Evolutionary conservation across 768 basidiomycete genomes (phyloP).

Genomic region (Rhodosporidiobolus sp.): DNA sequence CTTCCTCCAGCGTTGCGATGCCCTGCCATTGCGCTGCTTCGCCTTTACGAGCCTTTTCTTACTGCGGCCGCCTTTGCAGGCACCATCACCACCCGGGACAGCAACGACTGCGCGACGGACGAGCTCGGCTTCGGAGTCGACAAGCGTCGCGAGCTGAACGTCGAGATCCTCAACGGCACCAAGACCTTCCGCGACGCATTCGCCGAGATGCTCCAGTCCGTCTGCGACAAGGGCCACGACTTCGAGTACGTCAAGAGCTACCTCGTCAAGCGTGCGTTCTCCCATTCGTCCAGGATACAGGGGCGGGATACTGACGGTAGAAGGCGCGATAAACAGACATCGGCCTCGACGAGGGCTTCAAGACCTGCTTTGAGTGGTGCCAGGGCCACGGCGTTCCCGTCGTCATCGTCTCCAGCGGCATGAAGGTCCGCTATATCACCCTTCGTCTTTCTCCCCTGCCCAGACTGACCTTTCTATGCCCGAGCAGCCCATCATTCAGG

Average conservation of each 20-base stretch:
- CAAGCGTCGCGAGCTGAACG: slow-evolving; percentile 68
- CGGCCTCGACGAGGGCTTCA: slow-evolving; percentile 81
- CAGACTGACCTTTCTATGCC: slow-evolving; percentile 50
- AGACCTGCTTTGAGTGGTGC: slow-evolving; percentile 80
- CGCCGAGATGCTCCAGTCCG: slow-evolving; percentile 76
- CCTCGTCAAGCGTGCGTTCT: slow-evolving; percentile 11
- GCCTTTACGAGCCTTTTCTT: too few species aligned
- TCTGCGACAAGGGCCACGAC: slow-evolving; percentile 46
- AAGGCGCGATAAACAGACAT: slow-evolving; percentile 59
- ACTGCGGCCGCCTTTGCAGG: slow-evolving; percentile 1
- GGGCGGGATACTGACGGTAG: slow-evolving; percentile 54
- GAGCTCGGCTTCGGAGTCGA: slow-evolving; percentile 77
- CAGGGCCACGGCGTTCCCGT: slow-evolving; percentile 69
- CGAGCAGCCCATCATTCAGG: slow-evolving; percentile 75
- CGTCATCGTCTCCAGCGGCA: slow-evolving; percentile 26
- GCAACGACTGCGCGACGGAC: slow-evolving; percentile 40
- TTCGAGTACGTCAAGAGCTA: slow-evolving; percentile 26
- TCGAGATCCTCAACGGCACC: slow-evolving; percentile 65
- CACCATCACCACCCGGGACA: slow-evolving; percentile 38
- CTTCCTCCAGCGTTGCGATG: too few species aligned
- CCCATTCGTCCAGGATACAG: slow-evolving; percentile 54
- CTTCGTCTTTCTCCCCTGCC: background rate
- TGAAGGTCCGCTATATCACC: slow-evolving; percentile 12
- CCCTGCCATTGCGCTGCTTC: too few species aligned
- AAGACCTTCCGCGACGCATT: slow-evolving; percentile 83